Conservation (phyloP, 345 rosid species). For the Eucalyptus pumila region DNA sequence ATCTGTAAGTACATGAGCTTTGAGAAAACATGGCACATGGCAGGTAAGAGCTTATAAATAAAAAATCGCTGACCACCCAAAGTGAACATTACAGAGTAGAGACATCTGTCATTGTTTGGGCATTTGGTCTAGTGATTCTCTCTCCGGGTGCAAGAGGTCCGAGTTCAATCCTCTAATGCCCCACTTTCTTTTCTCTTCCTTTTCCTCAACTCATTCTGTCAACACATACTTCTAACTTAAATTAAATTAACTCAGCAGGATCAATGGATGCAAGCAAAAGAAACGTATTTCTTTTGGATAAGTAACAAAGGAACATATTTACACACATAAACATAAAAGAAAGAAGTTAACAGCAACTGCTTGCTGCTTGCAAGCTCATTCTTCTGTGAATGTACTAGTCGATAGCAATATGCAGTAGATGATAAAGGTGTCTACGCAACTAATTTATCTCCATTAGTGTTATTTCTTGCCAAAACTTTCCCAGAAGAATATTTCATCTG, state of each 20-base stretch:
- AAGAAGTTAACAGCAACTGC: neutral
- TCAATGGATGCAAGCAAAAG: neutral
- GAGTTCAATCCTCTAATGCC: neutral
- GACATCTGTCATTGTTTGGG: neutral
- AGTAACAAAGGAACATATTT: neutral
- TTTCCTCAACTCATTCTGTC: neutral
- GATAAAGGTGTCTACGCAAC: neutral
- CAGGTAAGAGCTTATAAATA: neutral
- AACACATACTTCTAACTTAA: neutral
- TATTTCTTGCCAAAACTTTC: neutral
- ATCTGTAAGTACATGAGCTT: neutral
- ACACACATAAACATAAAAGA: neutral
- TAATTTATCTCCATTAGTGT: neutral
- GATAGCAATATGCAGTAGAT: neutral
- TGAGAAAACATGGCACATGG: neutral
- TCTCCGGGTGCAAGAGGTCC: conserved; percentile 88
- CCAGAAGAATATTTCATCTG: neutral
- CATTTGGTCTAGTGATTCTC: conserved; percentile 36
- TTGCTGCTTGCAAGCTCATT: neutral
- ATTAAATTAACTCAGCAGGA: neutral
- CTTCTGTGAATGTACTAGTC: neutral
- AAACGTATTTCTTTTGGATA: neutral
- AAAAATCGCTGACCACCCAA: neutral
- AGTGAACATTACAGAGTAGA: neutral
- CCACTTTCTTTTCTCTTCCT: neutral